Evolutionary conservation across 2,329 filamentous ascomycete species (phyloP).

Genomic region (Aspergillus melleus): DNA sequence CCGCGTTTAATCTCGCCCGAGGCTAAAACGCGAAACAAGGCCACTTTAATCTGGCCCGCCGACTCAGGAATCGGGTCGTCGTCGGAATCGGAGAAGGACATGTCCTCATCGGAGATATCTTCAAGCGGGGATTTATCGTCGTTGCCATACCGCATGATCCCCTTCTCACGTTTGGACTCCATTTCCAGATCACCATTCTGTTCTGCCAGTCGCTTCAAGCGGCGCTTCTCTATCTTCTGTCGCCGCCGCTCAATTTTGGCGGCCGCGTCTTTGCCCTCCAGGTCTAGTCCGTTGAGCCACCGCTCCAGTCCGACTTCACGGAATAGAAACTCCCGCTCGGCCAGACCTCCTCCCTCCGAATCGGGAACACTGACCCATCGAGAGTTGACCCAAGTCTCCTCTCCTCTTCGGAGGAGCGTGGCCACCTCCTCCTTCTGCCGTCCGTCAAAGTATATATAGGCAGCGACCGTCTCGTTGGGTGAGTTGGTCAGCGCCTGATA

Average conservation of each 20-base stretch:
- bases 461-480: conserved; percentile 94
- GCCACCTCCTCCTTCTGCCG: conserved; percentile 95
- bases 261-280: conserved; percentile 89
- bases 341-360: conserved; percentile 86
- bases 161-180: conserved; percentile 45
- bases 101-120: conserved; percentile 68
- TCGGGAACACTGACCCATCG: conserved; percentile 95
- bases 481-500: conserved; percentile 92
- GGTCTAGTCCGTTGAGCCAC: conserved; percentile 93
- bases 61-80: conserved; percentile 88
- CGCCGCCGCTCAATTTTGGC: conserved; percentile 69
- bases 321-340: conserved; percentile 95
- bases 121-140: conserved; percentile 75
- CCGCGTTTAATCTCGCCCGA: conserved; percentile 97
- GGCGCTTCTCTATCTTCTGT: conserved; percentile 76
- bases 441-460: conserved; percentile 98
- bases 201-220: conserved; percentile 68
- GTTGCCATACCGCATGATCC: conserved; percentile 76
- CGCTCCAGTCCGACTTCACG: conserved; percentile 93
- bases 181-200: conserved; percentile 53
- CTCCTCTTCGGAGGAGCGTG: conserved; percentile 83
- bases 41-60: conserved; percentile 96
- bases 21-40: conserved; percentile 90
- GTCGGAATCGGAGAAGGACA: conserved; percentile 68
- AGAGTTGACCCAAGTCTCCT: conserved; percentile 99